Base-by-base conservation (phyloP, 2,329 filamentous ascomycete genomes). In the Zymoseptoria brevis region DNA sequence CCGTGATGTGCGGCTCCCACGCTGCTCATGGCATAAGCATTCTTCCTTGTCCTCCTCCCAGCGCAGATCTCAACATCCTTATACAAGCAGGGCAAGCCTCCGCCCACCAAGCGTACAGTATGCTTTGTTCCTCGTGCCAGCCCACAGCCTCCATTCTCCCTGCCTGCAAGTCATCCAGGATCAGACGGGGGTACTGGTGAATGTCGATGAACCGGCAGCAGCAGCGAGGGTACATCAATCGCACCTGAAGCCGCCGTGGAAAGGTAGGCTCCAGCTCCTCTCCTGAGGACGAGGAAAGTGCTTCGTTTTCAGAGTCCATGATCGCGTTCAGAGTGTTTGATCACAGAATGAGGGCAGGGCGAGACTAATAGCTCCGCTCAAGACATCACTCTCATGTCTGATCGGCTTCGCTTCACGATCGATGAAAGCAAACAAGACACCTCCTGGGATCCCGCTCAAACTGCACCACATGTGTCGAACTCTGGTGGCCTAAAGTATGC, bases 61-160 rank as follows among this genome's bases (percentile, higher is more conserved):
- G 21, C 49, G 51, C 55, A 19, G 54, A 21, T 30, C 58, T 51
- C 45, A 60, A 35, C 21, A 24, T 50, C 35, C 55, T 52, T 41
- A 57, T 19, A 22, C 58, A 60, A 9, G 55, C 21, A 45, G 51
- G 52, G 29, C 58, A 60, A 19, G 58, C 55, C 29, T 53, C 48
- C 19, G 24, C 30, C 22, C 48, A 48, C 16, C 55, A 55, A 48
- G 58, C 58, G 29, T 57, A 60, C 5, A 60, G 55, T 19, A 57
- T 53, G 7, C 53, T 48, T 35, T 51, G 57, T 11, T 52, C 50
- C 51, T 62, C 56, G 30, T 62, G 54, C 58, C 61, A 62, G 45
- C 61, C 61, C 49, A 62, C 26, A 21, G 54, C 53, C 19, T 60
- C 61, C 52, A 63, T 58, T 11, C 54, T 45, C 11, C 58, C 61